These are phyloP conservation scores for Maudiozyma turicensis DNA, from an alignment of 805 yeast species.

Conservation along the genomic window DNA sequence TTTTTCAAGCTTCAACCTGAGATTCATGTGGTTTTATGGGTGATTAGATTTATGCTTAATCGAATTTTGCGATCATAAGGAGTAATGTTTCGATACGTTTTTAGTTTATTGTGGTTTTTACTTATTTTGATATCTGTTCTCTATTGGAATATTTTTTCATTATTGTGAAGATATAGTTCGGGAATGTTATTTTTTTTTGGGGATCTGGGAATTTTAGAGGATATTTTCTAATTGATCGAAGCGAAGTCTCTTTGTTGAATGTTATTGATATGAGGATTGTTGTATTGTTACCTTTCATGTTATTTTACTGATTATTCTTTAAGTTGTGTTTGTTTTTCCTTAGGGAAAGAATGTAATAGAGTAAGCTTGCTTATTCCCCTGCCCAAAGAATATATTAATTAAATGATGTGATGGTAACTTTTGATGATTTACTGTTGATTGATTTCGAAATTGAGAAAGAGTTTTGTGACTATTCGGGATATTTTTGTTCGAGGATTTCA, in stretches of 20 bases:
- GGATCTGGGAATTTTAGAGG: no score
- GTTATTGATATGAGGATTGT: no score
- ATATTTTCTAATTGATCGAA: no score
- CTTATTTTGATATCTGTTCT: background rate
- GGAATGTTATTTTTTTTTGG: no score
- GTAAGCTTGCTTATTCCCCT: slow-evolving; percentile 28
- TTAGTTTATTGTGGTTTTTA: background rate
- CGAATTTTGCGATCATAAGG: background rate
- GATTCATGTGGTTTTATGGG: background rate
- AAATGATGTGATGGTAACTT: background rate
- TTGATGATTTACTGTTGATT: background rate
- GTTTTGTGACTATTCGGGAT: no score
- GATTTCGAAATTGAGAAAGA: background rate
- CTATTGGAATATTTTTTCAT: no score
- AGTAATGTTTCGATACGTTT: background rate
- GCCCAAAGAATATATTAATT: background rate
- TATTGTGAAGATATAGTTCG: background rate
- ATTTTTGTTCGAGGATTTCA: no score
- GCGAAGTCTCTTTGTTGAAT: no score
- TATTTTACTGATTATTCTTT: no score
- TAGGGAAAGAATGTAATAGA: slow-evolving; percentile 18
- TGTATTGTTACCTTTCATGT: no score
- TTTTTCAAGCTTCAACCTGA: background rate
- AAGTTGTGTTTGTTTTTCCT: slow-evolving; percentile 2
- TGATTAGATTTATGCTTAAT: background rate